Conservation (phyloP, 257 asterid genomes). For the Jacaranda copaia region DNA sequence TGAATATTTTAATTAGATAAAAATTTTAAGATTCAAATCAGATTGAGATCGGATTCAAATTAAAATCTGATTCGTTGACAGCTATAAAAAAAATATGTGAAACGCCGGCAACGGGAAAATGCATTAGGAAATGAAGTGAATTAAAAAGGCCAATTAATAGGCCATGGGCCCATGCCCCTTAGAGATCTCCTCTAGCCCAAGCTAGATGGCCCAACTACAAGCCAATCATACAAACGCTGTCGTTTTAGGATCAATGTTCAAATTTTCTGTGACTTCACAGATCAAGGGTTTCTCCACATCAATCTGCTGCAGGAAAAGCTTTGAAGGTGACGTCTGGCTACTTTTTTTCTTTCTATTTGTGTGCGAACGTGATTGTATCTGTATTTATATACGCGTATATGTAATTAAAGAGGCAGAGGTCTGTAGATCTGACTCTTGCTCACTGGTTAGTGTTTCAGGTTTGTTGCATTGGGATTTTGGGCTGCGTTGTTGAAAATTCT, state of each 20-base stretch:
- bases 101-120: not conserved
- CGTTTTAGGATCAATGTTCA: constrained; percentile 18
- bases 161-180: not conserved
- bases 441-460: constrained; percentile 26
- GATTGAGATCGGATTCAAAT: too few species aligned
- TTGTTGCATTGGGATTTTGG: constrained; percentile 22
- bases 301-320: constrained; percentile 24
- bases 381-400: not conserved
- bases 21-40: too few species aligned
- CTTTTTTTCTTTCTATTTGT: not conserved
- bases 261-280: constrained; percentile 2
- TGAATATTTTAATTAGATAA: too few species aligned
- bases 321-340: not conserved
- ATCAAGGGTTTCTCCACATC: constrained; percentile 36
- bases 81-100: not conserved
- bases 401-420: not conserved
- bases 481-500: not conserved
- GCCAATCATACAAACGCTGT: constrained; percentile 22
- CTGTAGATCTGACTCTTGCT: constrained; percentile 38
- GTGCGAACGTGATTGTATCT: too few species aligned
- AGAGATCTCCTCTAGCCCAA: not conserved
- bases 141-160: not conserved
- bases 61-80: too few species aligned
- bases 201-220: not conserved
- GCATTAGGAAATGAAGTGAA: not conserved